Base-by-base conservation (phyloP, 139 green algal species). In the Protoeuglena noctilucae region DNA sequence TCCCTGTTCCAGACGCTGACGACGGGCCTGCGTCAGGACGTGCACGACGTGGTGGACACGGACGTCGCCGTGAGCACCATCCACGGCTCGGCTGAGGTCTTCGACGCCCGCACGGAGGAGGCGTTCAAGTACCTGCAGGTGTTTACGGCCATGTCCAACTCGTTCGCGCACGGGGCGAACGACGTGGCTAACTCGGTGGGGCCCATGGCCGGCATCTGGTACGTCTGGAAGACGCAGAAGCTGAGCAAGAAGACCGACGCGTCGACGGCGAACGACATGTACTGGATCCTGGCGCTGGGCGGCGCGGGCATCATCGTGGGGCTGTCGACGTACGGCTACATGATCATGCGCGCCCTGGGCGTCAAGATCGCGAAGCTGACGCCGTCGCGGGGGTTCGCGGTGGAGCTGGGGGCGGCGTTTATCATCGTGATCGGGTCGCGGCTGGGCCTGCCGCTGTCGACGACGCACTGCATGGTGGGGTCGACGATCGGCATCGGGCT, bases 301-400 rank as follows among this genome's bases (percentile, higher is more conserved):
- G 66, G 47, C 27, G 17, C 34, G 14, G 59, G 58, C 24, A 66
- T 69, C 60, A 50, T 73, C 47, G 25, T 66, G 27, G 64, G 60
- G 6, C 51, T 70, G n/a, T 55, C 61, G 4, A 56, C 55, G n/a
- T 69, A 67, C 29, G 69, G 69, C 26, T 69, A 73, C 58, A 62
- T 67, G 23, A 69, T 76, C 26, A 64, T 73, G 55, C 49, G 51
- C 22, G 54, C 48, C n/a, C 27, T 76, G 4, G 69, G 69, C 9
- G 40, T 52, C 46, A 69, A 72, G 23, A 39, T 67, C 21, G 48
- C 58, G 28, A 63, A 68, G 6, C 67, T 83, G 29, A 76, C 72
- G 1, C 68, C 70, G 48, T 72, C 68, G 2, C 67, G 77, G 16
- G 79, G 79, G 19, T 86, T 81, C 62, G 73, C 47, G 51, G 73